Percentiles rank a stretch among this genome's conserved stretches.
These are phyloP conservation scores for Fomitopsis schrenkii DNA, from an alignment of 1,284 basidiomycete genomes.

Conservation along the genomic window DNA sequence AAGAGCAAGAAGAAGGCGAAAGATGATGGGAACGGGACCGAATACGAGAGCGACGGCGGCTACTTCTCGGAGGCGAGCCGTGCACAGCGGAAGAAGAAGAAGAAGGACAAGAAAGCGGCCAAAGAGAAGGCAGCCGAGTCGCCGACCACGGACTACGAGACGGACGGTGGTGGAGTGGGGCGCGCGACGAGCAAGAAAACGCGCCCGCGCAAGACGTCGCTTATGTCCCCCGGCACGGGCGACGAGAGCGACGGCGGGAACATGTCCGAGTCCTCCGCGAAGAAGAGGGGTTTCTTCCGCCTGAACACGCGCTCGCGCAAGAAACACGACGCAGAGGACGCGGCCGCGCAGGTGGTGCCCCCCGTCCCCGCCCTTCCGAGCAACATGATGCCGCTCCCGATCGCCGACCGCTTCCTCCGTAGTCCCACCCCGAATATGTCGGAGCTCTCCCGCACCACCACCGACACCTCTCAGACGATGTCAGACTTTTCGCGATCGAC, in stretches of 20 bases:
- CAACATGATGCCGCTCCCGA: constrained; percentile 36
- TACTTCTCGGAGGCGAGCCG: constrained; percentile 27
- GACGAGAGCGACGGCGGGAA: constrained; percentile 40
- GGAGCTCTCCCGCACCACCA: background rate
- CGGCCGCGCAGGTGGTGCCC: constrained; percentile 28
- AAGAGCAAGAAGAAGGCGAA: constrained; percentile 19
- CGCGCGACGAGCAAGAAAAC: constrained; percentile 9
- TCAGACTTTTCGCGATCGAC: background rate
- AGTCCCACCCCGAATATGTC: constrained; percentile 13
- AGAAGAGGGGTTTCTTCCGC: constrained; percentile 31
- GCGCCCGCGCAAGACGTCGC: constrained; percentile 19
- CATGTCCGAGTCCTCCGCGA: constrained; percentile 30
- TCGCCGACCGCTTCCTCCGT: constrained; percentile 47
- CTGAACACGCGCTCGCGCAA: constrained; percentile 28
- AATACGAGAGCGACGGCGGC: constrained; percentile 30
- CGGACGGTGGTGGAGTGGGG: constrained; percentile 19
- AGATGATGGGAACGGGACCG: constrained; percentile 17
- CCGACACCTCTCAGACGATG: background rate
- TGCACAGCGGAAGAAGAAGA: constrained; percentile 25
- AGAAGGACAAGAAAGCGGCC: constrained; percentile 23
- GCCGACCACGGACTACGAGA: constrained; percentile 31
- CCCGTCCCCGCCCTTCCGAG: constrained; percentile 30
- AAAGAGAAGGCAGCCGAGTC: constrained; percentile 29
- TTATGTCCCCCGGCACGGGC: constrained; percentile 18
- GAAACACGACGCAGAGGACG: constrained; percentile 20